A percentile compares a stretch with the other conserved stretches of the same genome.
Evolutionary conservation across 2,329 filamentous ascomycete genomes (phyloP).

Genomic region (Metarhizium album): DNA sequence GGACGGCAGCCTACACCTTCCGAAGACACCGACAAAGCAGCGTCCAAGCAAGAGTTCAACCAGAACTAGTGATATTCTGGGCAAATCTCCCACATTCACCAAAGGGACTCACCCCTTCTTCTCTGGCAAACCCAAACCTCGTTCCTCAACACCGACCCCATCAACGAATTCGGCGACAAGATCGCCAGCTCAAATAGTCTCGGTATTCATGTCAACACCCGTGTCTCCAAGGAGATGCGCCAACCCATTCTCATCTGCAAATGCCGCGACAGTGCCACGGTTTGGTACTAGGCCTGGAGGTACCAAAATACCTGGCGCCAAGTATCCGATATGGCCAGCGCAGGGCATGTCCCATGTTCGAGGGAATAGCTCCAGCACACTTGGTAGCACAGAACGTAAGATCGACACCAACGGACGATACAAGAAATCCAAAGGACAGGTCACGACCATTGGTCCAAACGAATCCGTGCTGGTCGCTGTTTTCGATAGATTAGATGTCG

Average conservation of each 20-base stretch:
- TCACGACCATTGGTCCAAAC: slow-evolving; percentile 25
- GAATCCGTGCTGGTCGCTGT: slow-evolving; percentile 33
- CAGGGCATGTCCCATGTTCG: slow-evolving; percentile 54
- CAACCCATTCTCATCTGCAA: slow-evolving; percentile 17
- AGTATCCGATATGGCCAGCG: slow-evolving; percentile 62
- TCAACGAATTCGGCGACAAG: slow-evolving; percentile 13
- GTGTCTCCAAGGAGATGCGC: slow-evolving; percentile 36
- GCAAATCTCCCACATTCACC: slow-evolving; percentile 8
- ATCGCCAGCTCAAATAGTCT: slow-evolving; percentile 21
- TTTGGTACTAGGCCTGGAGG: slow-evolving; percentile 34
- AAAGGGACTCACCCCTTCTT: slow-evolving; percentile 35
- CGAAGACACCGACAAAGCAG: slow-evolving; percentile 12
- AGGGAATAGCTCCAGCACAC: slow-evolving; percentile 21
- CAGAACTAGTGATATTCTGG: slow-evolving; percentile 5
- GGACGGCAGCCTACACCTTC: slow-evolving; percentile 16
- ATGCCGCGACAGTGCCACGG: slow-evolving; percentile 20
- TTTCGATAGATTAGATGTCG: slow-evolving; percentile 16
- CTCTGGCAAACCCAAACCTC: slow-evolving; percentile 21
- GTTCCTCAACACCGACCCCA: slow-evolving; percentile 11
- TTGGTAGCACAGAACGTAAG: background rate
- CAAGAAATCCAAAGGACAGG: slow-evolving; percentile 41
- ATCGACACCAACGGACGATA: background rate
- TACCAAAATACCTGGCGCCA: slow-evolving; percentile 54
- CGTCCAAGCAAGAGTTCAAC: background rate
- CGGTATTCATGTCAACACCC: slow-evolving; percentile 42